Percentiles rank a stretch among this genome's conserved stretches.
phyloP scores from a whole-genome alignment of 495 filamentous ascomycete species.

The Aspergillus taichungensis region DNA sequence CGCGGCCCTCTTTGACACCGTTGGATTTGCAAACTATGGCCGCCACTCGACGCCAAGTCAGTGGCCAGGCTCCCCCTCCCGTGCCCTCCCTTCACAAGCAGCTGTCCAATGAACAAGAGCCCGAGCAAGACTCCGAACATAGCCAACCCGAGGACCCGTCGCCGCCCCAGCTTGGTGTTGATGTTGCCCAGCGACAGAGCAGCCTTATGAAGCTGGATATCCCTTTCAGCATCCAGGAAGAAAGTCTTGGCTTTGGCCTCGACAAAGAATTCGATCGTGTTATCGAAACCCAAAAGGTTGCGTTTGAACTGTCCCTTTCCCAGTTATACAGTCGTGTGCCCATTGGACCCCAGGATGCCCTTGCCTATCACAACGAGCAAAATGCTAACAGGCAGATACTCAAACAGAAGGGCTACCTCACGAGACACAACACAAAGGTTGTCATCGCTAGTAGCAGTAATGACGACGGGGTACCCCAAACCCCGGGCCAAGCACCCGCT shows the following conservation, averaged over 20 bases:
- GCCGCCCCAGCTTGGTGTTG: constrained; percentile 9
- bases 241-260: constrained; percentile 66
- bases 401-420: constrained; percentile 91
- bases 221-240: constrained; percentile 42
- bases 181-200: constrained; percentile 35
- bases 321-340: constrained; percentile 11
- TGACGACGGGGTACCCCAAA: constrained; percentile 33
- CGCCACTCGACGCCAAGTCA: constrained; percentile 75
- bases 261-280: constrained; percentile 91
- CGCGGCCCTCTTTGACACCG: constrained; percentile 76
- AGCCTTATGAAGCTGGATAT: constrained; percentile 63
- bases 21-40: constrained; percentile 83
- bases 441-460: constrained; percentile 74
- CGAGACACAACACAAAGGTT: constrained; percentile 97
- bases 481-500: constrained; percentile 41
- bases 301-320: constrained; percentile 46
- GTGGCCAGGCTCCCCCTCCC: constrained; percentile 56
- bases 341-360: constrained; percentile 8
- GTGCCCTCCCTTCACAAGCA: constrained; percentile 42
- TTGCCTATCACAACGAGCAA: neutral
- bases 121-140: constrained; percentile 7
- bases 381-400: constrained; percentile 49
- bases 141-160: constrained; percentile 24
- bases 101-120: constrained; percentile 16
- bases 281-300: constrained; percentile 97